Conservation (phyloP, 495 filamentous ascomycete genomes). For the Hypoxylon trugodes region DNA sequence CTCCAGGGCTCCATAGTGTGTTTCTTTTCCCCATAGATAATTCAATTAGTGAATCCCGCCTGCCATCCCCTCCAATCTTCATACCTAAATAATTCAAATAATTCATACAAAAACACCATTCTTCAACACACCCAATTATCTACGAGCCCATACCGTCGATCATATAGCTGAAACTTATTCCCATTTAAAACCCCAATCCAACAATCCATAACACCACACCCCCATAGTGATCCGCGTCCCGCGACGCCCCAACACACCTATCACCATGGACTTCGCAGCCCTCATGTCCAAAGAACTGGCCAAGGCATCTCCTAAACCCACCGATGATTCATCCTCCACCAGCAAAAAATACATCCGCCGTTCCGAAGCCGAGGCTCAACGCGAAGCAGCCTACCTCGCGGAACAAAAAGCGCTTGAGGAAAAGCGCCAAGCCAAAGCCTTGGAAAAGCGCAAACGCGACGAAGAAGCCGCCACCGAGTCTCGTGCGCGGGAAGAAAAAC, state of each 20-base stretch:
- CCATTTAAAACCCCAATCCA: not conserved
- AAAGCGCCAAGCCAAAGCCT: constrained; percentile 70
- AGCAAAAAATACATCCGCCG: constrained; percentile 86
- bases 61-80: no score
- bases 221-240: no score
- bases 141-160: not conserved
- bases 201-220: not conserved
- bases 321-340: constrained; percentile 43
- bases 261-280: constrained; percentile 90
- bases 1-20: no score
- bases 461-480: constrained; percentile 80
- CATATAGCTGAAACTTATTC: not conserved
- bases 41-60: no score
- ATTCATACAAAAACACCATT: no score
- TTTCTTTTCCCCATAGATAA: no score
- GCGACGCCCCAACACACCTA: constrained; percentile 1
- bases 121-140: not conserved
- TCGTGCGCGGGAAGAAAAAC: constrained; percentile 79
- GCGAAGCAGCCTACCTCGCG: constrained; percentile 79
- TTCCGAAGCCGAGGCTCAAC: constrained; percentile 84
- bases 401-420: constrained; percentile 75
- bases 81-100: no score
- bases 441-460: constrained; percentile 87
- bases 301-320: constrained; percentile 64
- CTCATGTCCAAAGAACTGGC: constrained; percentile 91